Conservation (phyloP, 2,329 filamentous ascomycete species). For the Alternaria dauci region DNA sequence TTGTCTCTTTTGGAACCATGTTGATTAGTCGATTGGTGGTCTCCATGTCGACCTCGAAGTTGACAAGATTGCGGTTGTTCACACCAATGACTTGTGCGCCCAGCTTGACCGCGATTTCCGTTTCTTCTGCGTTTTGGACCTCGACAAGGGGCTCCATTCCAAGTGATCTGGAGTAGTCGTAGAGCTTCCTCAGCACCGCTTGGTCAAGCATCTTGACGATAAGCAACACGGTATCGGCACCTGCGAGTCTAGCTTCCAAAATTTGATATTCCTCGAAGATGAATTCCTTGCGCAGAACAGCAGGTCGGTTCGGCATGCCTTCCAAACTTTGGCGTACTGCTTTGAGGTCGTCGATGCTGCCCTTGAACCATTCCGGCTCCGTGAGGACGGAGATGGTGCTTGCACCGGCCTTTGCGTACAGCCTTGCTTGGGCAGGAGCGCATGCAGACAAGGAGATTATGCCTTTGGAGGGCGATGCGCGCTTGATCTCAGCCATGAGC, state of each 20-base stretch:
- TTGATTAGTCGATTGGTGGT: slow-evolving; percentile 89
- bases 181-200: slow-evolving; percentile 76
- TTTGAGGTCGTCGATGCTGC: slow-evolving; percentile 90
- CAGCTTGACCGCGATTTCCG: slow-evolving; percentile 84
- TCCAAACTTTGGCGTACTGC: slow-evolving; percentile 88
- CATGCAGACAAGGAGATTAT: slow-evolving; percentile 88
- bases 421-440: slow-evolving; percentile 87
- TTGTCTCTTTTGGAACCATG: slow-evolving; percentile 83
- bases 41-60: slow-evolving; percentile 93
- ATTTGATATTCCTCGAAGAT: slow-evolving; percentile 99
- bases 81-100: slow-evolving; percentile 94
- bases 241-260: slow-evolving; percentile 88
- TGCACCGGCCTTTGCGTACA: slow-evolving; percentile 91
- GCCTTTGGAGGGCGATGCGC: slow-evolving; percentile 95
- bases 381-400: slow-evolving; percentile 99
- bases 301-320: slow-evolving; percentile 90
- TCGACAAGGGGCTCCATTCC: slow-evolving; percentile 98
- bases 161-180: slow-evolving; percentile 85
- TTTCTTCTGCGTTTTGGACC: slow-evolving; percentile 93
- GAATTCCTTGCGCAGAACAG: slow-evolving; percentile 93
- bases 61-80: slow-evolving; percentile 96
- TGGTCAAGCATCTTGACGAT: slow-evolving; percentile 98
- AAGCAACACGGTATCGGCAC: slow-evolving; percentile 91
- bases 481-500: slow-evolving; percentile 96
- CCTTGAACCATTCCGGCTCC: slow-evolving; percentile 99